Base-by-base conservation (phyloP, 1,284 basidiomycete genomes). In the Entoloma clypeatum region DNA sequence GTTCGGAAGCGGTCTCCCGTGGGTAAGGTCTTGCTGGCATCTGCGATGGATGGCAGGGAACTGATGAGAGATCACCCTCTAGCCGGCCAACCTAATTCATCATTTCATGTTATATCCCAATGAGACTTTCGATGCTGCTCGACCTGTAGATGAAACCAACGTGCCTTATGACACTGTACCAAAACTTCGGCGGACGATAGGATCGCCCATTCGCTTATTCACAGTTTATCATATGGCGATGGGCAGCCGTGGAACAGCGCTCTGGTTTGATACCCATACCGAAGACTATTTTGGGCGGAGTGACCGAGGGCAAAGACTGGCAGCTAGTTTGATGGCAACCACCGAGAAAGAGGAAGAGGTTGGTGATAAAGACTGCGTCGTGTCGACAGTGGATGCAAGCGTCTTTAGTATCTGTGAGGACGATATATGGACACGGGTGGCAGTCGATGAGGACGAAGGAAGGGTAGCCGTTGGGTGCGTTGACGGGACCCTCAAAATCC, bases 81-180 rank as follows among this genome's bases (percentile, higher is more conserved):
- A 65, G 81, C 79, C 81, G 0, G 72, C 78, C 44, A 84, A 85
- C 56, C 60, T 79, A 27, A 63, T 85, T 9, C 79, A 83, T 48
- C 76, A 80, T 56, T 81, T 72, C 55, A 55, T 70, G 23, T 63
- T 86, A 6, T 54, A 56, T 1, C 67, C 72, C 0, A 74, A 78
- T 50, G 51, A 60, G 1, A 34, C 52, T 11, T 77, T 68, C 52
- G 42, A 52, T 46, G 26, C 48, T 38, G 19, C 46, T 18, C 35
- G 45, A 7, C 48, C 51, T 25, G 57, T 65, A 32, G 58, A 53
- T 18, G 42, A 58, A 22, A 52, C 49, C 19, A 74, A 74, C 39
- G 44, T 65, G 11, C 77, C 78, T 1, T 80, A 77, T 48, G 49
- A 60, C 9, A 52, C 69, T n/a, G 59, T 60, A 2, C 74, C 74